These are phyloP conservation scores for Monosporascus sp. DNA, from an alignment of 2,329 filamentous ascomycete genomes.

Conservation along the genomic window DNA sequence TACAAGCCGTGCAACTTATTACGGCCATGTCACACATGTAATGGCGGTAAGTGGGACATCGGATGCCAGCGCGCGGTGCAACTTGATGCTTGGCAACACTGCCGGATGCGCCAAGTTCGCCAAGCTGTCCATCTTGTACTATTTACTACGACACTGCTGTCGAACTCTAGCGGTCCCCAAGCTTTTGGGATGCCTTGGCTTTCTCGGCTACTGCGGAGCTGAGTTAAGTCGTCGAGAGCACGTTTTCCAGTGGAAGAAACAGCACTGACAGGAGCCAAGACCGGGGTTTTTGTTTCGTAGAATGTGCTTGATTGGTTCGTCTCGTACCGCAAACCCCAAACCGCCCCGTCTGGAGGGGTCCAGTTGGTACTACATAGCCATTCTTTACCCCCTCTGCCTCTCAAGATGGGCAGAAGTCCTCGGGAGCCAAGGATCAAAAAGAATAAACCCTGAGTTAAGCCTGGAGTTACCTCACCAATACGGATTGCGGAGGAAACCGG, in stretches of 20 bases:
- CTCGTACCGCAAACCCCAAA: neutral
- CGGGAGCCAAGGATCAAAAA: neutral
- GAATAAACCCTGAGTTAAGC: neutral
- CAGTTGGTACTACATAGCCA: neutral
- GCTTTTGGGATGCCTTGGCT: neutral
- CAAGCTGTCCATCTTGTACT: slow-evolving; percentile 21
- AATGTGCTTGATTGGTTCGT: neutral
- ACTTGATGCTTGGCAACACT: neutral
- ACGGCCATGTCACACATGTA: neutral
- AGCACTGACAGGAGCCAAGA: neutral
- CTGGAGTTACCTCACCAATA: neutral
- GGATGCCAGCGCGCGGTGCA: neutral
- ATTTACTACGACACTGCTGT: slow-evolving; percentile 6
- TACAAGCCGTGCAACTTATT: neutral
- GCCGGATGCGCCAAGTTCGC: slow-evolving; percentile 22
- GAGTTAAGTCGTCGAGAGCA: neutral
- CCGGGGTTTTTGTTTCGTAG: neutral
- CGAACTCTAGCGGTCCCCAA: neutral
- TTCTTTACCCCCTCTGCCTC: too few species aligned
- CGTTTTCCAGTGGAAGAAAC: neutral
- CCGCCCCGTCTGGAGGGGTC: neutral
- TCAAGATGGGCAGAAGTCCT: neutral
- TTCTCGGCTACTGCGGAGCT: neutral
- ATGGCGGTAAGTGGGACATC: neutral
- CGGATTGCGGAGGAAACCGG: neutral